phyloP scores from a whole-genome alignment of 2,329 filamentous ascomycete species.

The Whalleya microplaca region DNA sequence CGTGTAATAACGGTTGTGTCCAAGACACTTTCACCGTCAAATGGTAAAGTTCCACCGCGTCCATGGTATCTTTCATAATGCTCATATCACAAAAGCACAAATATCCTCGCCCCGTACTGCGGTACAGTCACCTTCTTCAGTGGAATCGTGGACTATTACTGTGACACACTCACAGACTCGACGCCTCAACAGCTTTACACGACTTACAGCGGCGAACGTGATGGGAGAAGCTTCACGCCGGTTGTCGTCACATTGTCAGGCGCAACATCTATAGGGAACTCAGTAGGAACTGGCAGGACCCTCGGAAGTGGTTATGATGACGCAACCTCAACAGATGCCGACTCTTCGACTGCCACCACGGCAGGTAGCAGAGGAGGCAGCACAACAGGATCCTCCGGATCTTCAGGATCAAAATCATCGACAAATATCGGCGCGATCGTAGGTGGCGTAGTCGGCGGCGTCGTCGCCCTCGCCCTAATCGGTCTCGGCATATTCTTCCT shows the following conservation, averaged over 20 bases:
- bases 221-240: conserved; percentile 36
- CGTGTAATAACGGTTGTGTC: conserved; percentile 46
- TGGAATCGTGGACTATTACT: conserved; percentile 50
- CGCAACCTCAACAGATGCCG: neutral
- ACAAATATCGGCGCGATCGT: conserved; percentile 48
- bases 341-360: neutral
- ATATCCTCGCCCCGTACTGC: conserved; percentile 43
- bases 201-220: conserved; percentile 45
- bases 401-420: conserved; percentile 11
- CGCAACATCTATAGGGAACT: conserved; percentile 6
- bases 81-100: conserved; percentile 38
- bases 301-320: neutral
- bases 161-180: conserved; percentile 40
- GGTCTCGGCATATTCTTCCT: conserved; percentile 46
- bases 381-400: neutral
- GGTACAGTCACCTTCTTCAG: conserved; percentile 49
- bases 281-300: conserved; percentile 5
- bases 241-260: conserved; percentile 20
- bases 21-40: conserved; percentile 48
- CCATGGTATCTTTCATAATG: conserved; percentile 18
- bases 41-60: conserved; percentile 43
- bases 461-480: conserved; percentile 46
- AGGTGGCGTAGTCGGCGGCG: conserved; percentile 52
- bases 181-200: conserved; percentile 44
- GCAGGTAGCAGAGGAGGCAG: neutral